phyloP scores from a whole-genome alignment of 768 basidiomycete species.

The Tulasnella sp. region DNA sequence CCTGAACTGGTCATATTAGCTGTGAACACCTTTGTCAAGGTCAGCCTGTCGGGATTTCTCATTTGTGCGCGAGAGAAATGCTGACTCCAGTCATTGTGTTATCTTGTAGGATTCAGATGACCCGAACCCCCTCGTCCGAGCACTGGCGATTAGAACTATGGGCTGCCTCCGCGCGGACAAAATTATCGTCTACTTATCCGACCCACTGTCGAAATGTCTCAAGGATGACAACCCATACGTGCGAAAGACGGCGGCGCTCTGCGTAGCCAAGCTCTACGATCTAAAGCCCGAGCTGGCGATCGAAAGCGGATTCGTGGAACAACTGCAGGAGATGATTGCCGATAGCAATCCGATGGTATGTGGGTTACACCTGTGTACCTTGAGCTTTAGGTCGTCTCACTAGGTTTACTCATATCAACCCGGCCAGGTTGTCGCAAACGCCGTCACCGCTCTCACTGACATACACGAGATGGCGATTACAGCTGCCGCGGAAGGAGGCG shows the following conservation, averaged over 20 bases:
- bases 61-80: not conserved
- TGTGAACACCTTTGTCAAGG: conserved; percentile 91
- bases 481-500: conserved; percentile 6
- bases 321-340: conserved; percentile 82
- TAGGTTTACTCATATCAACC: not conserved
- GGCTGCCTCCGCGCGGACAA: conserved; percentile 94
- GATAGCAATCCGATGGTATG: conserved; percentile 99
- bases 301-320: conserved; percentile 87
- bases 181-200: conserved; percentile 97
- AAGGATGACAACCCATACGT: conserved; percentile 97
- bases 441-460: conserved; percentile 83
- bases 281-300: conserved; percentile 90
- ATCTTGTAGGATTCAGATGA: conserved; percentile 83
- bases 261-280: conserved; percentile 95
- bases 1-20: conserved; percentile 98
- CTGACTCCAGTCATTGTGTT: not conserved
- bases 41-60: conserved; percentile 16
- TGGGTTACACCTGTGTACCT: too few species aligned
- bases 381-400: too few species aligned
- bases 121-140: conserved; percentile 90
- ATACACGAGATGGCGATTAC: conserved; percentile 56
- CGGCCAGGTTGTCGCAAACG: conserved; percentile 87
- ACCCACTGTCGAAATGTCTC: conserved; percentile 83
- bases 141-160: conserved; percentile 96
- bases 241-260: conserved; percentile 92